Conservation (phyloP, 495 filamentous ascomycete species). For the Cladorrhinum samala region DNA sequence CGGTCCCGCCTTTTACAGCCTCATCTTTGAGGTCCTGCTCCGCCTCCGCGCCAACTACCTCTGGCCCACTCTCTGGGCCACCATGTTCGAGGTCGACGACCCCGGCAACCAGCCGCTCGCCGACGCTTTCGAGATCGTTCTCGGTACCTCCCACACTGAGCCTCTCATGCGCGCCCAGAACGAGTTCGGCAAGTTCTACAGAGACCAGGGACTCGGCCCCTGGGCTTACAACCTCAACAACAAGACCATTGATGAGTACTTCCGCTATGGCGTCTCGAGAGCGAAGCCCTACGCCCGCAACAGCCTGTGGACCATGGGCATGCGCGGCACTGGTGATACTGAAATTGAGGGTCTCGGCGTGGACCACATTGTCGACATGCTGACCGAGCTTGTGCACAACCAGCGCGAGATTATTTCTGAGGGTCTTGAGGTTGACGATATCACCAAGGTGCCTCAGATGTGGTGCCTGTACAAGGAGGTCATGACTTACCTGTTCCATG, state of each 20-base stretch:
- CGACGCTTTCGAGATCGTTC: constrained; percentile 65
- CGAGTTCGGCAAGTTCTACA: constrained; percentile 56
- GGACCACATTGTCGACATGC: constrained; percentile 50
- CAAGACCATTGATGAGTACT: constrained; percentile 57
- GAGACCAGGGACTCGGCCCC: constrained; percentile 32
- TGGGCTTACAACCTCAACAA: constrained; percentile 67
- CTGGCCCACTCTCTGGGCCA: constrained; percentile 67
- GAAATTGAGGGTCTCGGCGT: constrained; percentile 48
- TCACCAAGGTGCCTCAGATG: constrained; percentile 57
- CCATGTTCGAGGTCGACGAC: constrained; percentile 67
- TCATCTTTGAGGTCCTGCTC: constrained; percentile 66
- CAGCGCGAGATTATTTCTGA: constrained; percentile 53
- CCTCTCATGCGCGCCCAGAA: constrained; percentile 67
- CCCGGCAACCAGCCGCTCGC: constrained; percentile 59
- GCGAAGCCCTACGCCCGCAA: constrained; percentile 59
- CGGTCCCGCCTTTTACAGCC: constrained; percentile 57
- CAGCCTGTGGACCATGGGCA: constrained; percentile 62
- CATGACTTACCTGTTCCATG: constrained; percentile 59
- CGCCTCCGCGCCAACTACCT: constrained; percentile 66
- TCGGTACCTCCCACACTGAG: constrained; percentile 68
- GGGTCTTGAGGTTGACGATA: constrained; percentile 45
- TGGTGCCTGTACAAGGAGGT: constrained; percentile 72
- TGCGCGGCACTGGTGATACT: constrained; percentile 65
- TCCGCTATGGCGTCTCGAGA: constrained; percentile 58
- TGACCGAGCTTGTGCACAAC: constrained; percentile 53